Evolutionary conservation across 1,139 yeast genomes (phyloP), one percentile per base, ranked within the genome.

Genomic region (Hyphopichia fennica): DNA sequence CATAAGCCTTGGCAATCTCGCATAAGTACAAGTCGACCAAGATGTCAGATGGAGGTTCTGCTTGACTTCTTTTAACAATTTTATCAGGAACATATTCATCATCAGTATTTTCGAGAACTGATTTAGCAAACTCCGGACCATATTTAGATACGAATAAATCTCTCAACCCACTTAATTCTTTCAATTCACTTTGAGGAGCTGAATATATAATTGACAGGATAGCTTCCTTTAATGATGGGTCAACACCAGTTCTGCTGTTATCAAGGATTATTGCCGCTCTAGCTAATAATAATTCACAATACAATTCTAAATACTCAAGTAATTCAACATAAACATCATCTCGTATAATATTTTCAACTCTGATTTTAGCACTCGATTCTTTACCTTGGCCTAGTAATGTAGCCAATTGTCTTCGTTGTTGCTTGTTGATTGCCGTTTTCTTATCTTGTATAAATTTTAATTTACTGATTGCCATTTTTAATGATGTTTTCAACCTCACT

Each of bases 311-410:
- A 37, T 79, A 78, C 62, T 91, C 97, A 44, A 89, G 71, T 18
- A 91, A 67, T 61, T 91, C 97, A 18, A 87, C 79, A 55, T 85
- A 82, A 37, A 88, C 81, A 57, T 91, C 97, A 53, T 88, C 95
- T 29, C 93, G 77, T 22, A 91, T 87, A 45, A 90, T 79, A 54
- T 87, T 87, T 53, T 90, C 96, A 3, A 89, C 95, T 41, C 96
- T 68, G 45, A 90, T 89, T 45, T 79, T 77, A 17, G 96, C 96
- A 54, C 91, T 87, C 42, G 85, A 83, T 50, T 88, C 93, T 57
- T 87, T 88, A 5, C 91, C 90, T 38, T 71, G 75, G 5, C 75
- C 69, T 41, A 90, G 67, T 19, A 89, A 66, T 41, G 85, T 90
- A 1, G 96, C 96, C 67, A 87, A 72, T 63, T 71, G 72, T 45